Base-by-base conservation (phyloP, 805 yeast species). In the Metschnikowia drakensbergensis region DNA sequence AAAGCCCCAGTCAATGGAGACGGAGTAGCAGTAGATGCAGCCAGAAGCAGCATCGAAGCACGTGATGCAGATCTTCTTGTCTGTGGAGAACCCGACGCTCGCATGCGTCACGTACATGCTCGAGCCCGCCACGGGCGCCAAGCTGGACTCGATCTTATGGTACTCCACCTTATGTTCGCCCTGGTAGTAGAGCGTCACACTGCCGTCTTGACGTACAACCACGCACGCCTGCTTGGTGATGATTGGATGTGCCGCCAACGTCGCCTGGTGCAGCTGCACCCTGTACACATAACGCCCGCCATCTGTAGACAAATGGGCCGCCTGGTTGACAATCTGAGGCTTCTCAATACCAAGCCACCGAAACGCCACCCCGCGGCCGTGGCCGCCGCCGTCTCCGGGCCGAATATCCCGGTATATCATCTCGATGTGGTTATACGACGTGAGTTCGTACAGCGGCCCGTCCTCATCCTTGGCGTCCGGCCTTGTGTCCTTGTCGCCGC, bases 261-360 rank as follows among this genome's bases (percentile, higher is more conserved):
- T 68, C 0, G 88, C 74, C 57, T 75, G 78, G 51, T 76, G 77
- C 59, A 82, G 88, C 42, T 72, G 75, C 0, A 84, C 82, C 2
- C 78, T 76, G 61, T 86, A 88, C 6, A 64, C 67, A 63, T 74
- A 83, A 29, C 51, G 40, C 32, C 27, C 32, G 3, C 58, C 63
- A 50, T 71, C 64, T 2, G 69, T 62, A 3, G 43, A 29, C 26
- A 42, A 13, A 27, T 42, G 45, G 0, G 89, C 88, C 0, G 87
- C 86, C n/a, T 77, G 71, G 49, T 77, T 80, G 11, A 79, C 67
- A 13, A 83, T 73, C 38, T 81, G 78, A 1, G 84, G 80, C 54
- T 88, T 88, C 43, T 86, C 88, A n/a, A 79, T 68, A 38, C 80
- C 81, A 27, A 89, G 72, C 96, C 96, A 89, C 55, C 79, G 78